Percentiles rank a stretch among this genome's conserved stretches.
These are phyloP conservation scores for Aspergillus sparsus DNA, from an alignment of 495 filamentous ascomycete genomes.

Conservation along the genomic window DNA sequence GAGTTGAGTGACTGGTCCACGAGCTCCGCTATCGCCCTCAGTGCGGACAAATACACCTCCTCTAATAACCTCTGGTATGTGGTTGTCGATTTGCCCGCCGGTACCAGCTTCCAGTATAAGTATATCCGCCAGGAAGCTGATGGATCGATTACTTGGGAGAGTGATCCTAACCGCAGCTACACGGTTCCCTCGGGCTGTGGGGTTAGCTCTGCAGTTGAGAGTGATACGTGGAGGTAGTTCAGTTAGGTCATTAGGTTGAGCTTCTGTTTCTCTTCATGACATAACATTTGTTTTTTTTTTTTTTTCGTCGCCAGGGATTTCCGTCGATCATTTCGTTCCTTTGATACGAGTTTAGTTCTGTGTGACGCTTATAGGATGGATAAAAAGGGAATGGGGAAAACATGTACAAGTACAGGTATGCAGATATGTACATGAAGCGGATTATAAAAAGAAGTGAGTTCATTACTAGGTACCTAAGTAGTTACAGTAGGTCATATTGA, in stretches of 20 bases:
- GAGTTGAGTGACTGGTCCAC: conserved; percentile 60
- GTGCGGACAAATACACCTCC: conserved; percentile 53
- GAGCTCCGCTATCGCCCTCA: conserved; percentile 50
- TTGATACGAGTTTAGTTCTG: too few relatives aligned
- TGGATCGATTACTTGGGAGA: conserved; percentile 62
- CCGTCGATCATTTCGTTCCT: too few relatives aligned
- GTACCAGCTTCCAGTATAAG: conserved; percentile 63
- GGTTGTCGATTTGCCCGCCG: conserved; percentile 51
- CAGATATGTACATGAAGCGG: too few relatives aligned
- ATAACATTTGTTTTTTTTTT: too few relatives aligned
- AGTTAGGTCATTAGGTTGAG: neutral
- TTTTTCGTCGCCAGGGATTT: too few relatives aligned
- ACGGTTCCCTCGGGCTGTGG: conserved; percentile 54
- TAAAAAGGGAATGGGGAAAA: too few relatives aligned
- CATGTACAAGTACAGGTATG: too few relatives aligned
- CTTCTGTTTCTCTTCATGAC: too few relatives aligned
- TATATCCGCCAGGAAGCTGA: conserved; percentile 59
- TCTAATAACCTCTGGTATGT: conserved; percentile 60
- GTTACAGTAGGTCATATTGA: too few relatives aligned
- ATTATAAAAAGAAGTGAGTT: too few relatives aligned
- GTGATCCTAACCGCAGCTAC: conserved; percentile 61
- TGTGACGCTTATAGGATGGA: too few relatives aligned
- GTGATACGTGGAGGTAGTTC: conserved; percentile 35
- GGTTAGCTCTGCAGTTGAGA: conserved; percentile 37
- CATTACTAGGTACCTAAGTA: too few relatives aligned